phyloP scores from a whole-genome alignment of 1,284 basidiomycete genomes.

The Heliocybe sulcata region DNA sequence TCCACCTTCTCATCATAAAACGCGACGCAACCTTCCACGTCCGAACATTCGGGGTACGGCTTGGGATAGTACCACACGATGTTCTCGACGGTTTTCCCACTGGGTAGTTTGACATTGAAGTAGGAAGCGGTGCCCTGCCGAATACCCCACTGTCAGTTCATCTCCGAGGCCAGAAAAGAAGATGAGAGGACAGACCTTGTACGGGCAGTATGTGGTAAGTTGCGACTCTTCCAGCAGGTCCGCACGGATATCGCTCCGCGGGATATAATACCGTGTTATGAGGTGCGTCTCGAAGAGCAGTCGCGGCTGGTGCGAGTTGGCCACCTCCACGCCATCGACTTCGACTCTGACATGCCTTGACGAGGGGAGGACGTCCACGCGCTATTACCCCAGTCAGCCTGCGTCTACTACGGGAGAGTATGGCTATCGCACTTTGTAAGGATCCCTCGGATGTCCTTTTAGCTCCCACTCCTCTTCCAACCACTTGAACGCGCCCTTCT shows the following conservation, averaged over 20 bases:
- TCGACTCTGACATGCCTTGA: conserved; percentile 56
- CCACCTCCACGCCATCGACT: conserved; percentile 53
- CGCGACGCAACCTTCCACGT: conserved; percentile 44
- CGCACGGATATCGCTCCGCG: conserved; percentile 44
- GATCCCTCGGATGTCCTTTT: conserved; percentile 56
- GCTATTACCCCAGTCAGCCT: no score
- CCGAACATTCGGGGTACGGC: conserved; percentile 40
- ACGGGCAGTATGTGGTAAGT: conserved; percentile 45
- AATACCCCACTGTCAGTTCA: background rate
- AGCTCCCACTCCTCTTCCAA: conserved; percentile 63
- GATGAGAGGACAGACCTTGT: conserved; percentile 39
- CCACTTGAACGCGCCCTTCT: conserved; percentile 27
- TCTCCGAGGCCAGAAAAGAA: background rate
- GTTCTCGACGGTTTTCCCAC: conserved; percentile 36
- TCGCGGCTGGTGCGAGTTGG: conserved; percentile 44
- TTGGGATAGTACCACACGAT: conserved; percentile 59
- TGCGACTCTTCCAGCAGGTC: conserved; percentile 43
- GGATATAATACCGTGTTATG: conserved; percentile 53
- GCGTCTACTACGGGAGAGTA: background rate
- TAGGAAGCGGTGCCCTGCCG: conserved; percentile 60
- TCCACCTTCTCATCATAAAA: conserved; percentile 66
- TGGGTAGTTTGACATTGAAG: conserved; percentile 40
- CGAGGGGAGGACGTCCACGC: conserved; percentile 52
- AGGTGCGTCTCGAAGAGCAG: conserved; percentile 55
- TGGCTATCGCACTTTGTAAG: conserved; percentile 45